A percentile compares a stretch with the other conserved stretches of the same genome.
phyloP scores from a whole-genome alignment of 192 early-diverging fungal species.

The Coemansia sp. region DNA sequence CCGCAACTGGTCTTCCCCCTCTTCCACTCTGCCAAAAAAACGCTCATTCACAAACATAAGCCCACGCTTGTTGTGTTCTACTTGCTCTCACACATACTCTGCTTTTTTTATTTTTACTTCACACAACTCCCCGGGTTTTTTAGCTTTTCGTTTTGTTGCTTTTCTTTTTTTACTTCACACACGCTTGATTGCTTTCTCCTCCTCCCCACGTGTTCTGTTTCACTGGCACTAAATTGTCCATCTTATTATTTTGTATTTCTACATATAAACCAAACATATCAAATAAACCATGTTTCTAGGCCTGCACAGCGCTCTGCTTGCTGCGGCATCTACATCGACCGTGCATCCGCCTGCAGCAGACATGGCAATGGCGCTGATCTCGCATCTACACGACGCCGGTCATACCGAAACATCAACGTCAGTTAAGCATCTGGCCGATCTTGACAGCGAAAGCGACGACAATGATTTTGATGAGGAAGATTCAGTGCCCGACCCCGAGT shows the following conservation, averaged over 20 bases:
- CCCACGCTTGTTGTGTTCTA: too few relatives aligned
- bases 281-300: conserved; percentile 44
- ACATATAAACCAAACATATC: background rate
- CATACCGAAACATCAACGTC: conserved; percentile 12
- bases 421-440: conserved; percentile 12
- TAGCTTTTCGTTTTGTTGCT: too few relatives aligned
- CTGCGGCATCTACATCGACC: conserved; percentile 29
- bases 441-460: conserved; percentile 17
- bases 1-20: too few relatives aligned
- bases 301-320: conserved; percentile 47
- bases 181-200: background rate
- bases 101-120: too few relatives aligned
- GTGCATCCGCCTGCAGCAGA: conserved; percentile 43
- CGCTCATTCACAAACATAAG: too few relatives aligned
- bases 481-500: conserved; percentile 52
- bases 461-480: conserved; percentile 46
- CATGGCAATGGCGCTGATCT: conserved; percentile 48
- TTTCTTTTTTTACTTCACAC: too few relatives aligned
- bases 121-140: too few relatives aligned
- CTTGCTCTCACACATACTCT: too few relatives aligned
- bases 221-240: background rate
- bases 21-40: too few relatives aligned
- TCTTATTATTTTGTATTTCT: background rate
- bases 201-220: background rate
- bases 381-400: conserved; percentile 23